Conservation (phyloP, 768 basidiomycete genomes). For the Tulasnella calospora region DNA sequence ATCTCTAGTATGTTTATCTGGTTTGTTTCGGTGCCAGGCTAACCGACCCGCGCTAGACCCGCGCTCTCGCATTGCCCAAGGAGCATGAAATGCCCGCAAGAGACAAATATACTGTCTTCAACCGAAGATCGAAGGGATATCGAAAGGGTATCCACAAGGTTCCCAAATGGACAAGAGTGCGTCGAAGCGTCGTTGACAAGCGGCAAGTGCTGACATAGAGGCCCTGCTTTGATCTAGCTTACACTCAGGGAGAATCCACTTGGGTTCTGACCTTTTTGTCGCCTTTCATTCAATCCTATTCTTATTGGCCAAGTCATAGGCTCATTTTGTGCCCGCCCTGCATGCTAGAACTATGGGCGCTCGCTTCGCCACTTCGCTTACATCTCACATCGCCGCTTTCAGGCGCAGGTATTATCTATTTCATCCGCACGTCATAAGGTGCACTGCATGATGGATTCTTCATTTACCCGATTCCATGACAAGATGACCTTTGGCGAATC, state of each 20-base stretch:
- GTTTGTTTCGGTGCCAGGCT: not conserved
- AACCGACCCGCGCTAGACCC: constrained; percentile 43
- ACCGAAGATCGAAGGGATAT: constrained; percentile 63
- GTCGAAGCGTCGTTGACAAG: constrained; percentile 32
- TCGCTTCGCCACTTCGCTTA: not conserved
- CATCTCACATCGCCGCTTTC: not conserved
- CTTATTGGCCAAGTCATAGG: not conserved
- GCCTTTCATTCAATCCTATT: not conserved
- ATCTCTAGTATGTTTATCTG: constrained; percentile 60
- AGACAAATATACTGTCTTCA: constrained; percentile 95
- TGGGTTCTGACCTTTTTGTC: constrained; percentile 60
- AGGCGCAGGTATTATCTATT: not conserved
- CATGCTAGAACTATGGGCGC: not conserved
- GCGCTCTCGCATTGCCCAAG: constrained; percentile 79
- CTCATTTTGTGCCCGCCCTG: not conserved
- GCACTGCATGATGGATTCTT: not conserved
- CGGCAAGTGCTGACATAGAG: not conserved
- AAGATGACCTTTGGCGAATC: not conserved
- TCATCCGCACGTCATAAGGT: not conserved
- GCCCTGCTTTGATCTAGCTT: constrained; percentile 46
- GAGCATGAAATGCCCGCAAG: constrained; percentile 87
- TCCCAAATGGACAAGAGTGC: constrained; percentile 92
- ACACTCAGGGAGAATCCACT: constrained; percentile 84
- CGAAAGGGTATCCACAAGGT: constrained; percentile 95
- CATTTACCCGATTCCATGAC: not conserved